Percentiles rank a stretch among this genome's conserved stretches.
phyloP scores from a whole-genome alignment of 2,329 filamentous ascomycete species.

The Alternaria incomplexa region DNA sequence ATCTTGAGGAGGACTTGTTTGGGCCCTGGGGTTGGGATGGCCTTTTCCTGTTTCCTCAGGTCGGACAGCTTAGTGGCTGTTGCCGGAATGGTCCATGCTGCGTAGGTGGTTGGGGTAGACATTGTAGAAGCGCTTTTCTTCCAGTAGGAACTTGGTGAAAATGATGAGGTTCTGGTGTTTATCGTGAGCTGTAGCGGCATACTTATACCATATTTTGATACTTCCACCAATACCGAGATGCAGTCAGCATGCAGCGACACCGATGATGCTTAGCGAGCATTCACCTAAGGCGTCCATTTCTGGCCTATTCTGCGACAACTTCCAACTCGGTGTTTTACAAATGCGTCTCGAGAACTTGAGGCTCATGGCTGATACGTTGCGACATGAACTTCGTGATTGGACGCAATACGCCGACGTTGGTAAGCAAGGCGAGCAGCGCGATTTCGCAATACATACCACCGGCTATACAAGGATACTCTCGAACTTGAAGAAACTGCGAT shows the following conservation, averaged over 20 bases:
- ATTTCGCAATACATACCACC: not conserved
- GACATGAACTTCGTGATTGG: not conserved
- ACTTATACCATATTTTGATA: not conserved
- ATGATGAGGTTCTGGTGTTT: not conserved
- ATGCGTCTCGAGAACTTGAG: not conserved
- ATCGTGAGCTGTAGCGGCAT: not conserved
- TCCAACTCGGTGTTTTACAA: not conserved
- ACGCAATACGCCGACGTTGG: not conserved
- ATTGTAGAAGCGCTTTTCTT: not conserved
- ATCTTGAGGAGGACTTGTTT: slow-evolving; percentile 26
- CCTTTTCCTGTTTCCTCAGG: not conserved
- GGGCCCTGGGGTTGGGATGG: slow-evolving; percentile 2
- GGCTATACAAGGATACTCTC: not conserved
- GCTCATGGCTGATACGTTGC: not conserved
- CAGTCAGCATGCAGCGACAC: not conserved
- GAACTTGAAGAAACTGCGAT: not conserved
- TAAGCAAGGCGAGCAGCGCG: not conserved
- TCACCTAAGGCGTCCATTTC: not conserved
- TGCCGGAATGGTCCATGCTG: slow-evolving; percentile 9
- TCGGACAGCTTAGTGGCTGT: not conserved
- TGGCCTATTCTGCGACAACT: not conserved
- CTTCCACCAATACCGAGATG: not conserved
- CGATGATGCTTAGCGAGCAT: not conserved
- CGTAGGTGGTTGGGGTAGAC: not conserved
- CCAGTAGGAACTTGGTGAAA: not conserved